phyloP scores from a whole-genome alignment of 2,329 filamentous ascomycete genomes.

The Lasiodiplodia sp. region DNA sequence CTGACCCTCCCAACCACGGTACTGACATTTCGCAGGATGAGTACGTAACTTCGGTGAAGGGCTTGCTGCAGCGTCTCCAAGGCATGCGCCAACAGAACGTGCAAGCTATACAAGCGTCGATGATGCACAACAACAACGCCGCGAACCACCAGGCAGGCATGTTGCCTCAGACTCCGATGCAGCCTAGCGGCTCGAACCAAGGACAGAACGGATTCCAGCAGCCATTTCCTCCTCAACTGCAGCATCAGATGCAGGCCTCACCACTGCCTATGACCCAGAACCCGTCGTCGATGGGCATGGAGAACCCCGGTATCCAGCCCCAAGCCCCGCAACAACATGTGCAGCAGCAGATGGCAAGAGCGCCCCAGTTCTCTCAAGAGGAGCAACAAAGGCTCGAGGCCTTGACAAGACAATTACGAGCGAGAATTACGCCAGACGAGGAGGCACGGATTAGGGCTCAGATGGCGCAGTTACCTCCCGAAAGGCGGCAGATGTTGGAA shows the following conservation, averaged over 20 bases:
- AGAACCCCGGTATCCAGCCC: constrained; percentile 35
- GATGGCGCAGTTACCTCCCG: constrained; percentile 55
- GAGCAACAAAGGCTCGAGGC: constrained; percentile 37
- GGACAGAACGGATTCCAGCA: constrained; percentile 50
- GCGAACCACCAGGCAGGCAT: constrained; percentile 39
- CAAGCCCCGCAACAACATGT: constrained; percentile 40
- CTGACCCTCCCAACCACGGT: neutral
- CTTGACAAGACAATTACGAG: constrained; percentile 56
- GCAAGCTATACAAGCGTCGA: constrained; percentile 18
- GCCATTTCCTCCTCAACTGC: constrained; percentile 58
- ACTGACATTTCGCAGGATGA: constrained; percentile 19
- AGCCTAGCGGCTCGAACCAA: constrained; percentile 47
- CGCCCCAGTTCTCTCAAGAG: constrained; percentile 23
- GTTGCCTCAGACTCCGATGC: constrained; percentile 46
- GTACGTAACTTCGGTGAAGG: constrained; percentile 3
- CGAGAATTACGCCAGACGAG: constrained; percentile 57
- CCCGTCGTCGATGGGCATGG: constrained; percentile 44
- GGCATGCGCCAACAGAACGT: constrained; percentile 21
- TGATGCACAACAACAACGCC: constrained; percentile 24
- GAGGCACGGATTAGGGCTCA: constrained; percentile 52
- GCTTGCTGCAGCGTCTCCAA: neutral
- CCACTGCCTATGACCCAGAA: constrained; percentile 52
- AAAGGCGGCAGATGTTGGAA: constrained; percentile 56
- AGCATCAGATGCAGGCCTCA: constrained; percentile 59
- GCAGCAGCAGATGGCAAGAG: constrained; percentile 39